A percentile compares a stretch with the other conserved stretches of the same genome.
These are phyloP conservation scores for Saccharomyces hybrid DNA, from an alignment of 1,139 yeast genomes.

Conservation along the genomic window DNA sequence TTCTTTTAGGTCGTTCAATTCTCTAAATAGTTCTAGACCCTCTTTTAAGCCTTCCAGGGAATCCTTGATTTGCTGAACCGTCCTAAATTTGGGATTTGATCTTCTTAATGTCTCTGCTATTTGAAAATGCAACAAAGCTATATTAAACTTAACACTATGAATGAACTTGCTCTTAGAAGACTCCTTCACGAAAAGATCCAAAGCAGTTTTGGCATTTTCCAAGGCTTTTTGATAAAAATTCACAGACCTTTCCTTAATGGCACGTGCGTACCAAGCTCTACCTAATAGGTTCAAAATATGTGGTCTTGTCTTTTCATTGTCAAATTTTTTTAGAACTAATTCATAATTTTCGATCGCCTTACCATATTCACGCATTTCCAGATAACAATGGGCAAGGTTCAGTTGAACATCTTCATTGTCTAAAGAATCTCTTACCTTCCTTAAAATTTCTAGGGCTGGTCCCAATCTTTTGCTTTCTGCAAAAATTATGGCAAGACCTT, in stretches of 20 bases:
- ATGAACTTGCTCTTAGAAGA: constrained; percentile 30
- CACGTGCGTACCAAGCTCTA: constrained; percentile 86
- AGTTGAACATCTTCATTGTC: constrained; percentile 76
- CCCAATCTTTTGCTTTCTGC: constrained; percentile 77
- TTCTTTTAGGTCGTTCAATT: constrained; percentile 47
- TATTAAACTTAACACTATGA: constrained; percentile 59
- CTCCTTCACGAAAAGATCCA: constrained; percentile 34
- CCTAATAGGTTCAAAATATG: constrained; percentile 69
- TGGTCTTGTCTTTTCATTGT: constrained; percentile 45
- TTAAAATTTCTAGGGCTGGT: constrained; percentile 75
- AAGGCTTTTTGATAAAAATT: constrained; percentile 54
- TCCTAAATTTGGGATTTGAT: constrained; percentile 51
- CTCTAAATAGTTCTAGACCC: constrained; percentile 55
- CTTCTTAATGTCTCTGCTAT: constrained; percentile 76
- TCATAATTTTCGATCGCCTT: constrained; percentile 89
- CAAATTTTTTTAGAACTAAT: constrained; percentile 61
- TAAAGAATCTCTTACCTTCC: constrained; percentile 84
- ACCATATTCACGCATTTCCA: constrained; percentile 72
- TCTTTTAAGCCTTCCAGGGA: constrained; percentile 52
- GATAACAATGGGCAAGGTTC: constrained; percentile 80
- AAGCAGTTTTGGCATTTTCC: constrained; percentile 54
- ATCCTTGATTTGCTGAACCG: constrained; percentile 50
- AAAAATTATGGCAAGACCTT: constrained; percentile 89
- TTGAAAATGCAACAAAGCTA: constrained; percentile 80
- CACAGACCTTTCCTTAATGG: constrained; percentile 56